Evolutionary conservation across 129 eudicot species (phyloP).

Genomic region (Solidago caesia): DNA sequence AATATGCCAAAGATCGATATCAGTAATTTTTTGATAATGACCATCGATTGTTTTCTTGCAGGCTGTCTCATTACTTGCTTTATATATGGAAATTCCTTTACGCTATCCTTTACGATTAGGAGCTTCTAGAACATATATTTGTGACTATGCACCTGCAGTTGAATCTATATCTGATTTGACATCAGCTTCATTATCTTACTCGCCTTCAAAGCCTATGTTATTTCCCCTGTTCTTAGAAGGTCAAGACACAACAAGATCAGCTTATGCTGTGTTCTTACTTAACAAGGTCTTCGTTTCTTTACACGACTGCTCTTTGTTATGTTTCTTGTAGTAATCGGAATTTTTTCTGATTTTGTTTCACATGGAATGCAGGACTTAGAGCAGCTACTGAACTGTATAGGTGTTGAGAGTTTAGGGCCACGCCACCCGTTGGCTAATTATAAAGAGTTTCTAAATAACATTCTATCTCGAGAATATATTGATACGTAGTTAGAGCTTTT

Average conservation of each 20-base stretch:
- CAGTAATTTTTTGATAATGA: not conserved
- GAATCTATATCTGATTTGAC: conserved; percentile 57
- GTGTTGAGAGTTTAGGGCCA: conserved; percentile 88
- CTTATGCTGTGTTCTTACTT: conserved; percentile 89
- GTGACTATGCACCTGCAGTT: conserved; percentile 73
- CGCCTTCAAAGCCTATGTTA: conserved; percentile 54
- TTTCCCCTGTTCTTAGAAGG: conserved; percentile 96
- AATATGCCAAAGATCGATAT: not conserved
- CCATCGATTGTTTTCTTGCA: conserved; percentile 31
- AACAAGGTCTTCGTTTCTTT: conserved; percentile 62
- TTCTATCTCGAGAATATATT: conserved; percentile 65
- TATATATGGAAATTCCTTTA: conserved; percentile 82
- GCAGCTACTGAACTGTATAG: conserved; percentile 85
- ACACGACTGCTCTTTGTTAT: not conserved
- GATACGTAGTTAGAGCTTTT: conserved; percentile 42
- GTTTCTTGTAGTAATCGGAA: not conserved
- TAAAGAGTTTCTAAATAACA: conserved; percentile 66
- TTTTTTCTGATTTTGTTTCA: not conserved
- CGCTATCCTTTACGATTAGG: conserved; percentile 84
- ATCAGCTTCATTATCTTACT: conserved; percentile 37
- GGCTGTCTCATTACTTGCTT: conserved; percentile 82
- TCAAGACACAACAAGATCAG: conserved; percentile 96
- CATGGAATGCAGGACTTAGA: conserved; percentile 65
- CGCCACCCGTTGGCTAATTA: conserved; percentile 84
- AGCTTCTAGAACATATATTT: conserved; percentile 90